phyloP scores from a whole-genome alignment of 1,284 basidiomycete species.

The Phlebopus sp. region DNA sequence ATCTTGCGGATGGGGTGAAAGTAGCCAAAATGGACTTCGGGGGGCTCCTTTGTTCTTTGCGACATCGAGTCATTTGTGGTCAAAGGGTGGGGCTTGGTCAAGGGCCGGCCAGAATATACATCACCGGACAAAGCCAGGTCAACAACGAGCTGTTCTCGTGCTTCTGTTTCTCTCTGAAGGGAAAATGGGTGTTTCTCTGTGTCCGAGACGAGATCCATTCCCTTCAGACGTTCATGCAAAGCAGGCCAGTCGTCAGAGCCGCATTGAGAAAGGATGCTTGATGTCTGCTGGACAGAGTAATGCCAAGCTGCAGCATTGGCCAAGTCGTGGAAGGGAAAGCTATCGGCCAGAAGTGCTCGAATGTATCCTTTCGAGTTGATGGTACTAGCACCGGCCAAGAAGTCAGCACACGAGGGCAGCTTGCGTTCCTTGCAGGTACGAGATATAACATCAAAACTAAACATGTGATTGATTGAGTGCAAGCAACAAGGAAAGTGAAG shows the following conservation, averaged over 20 bases:
- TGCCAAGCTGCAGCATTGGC: slow-evolving; percentile 50
- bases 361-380: slow-evolving; percentile 52
- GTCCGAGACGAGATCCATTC: slow-evolving; percentile 39
- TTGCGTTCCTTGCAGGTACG: slow-evolving; percentile 47
- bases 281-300: slow-evolving; percentile 43
- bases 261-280: slow-evolving; percentile 42
- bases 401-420: slow-evolving; percentile 47
- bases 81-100: slow-evolving; percentile 29
- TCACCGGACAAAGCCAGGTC: slow-evolving; percentile 61
- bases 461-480: slow-evolving; percentile 1
- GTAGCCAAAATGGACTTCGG: slow-evolving; percentile 58
- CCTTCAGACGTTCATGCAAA: slow-evolving; percentile 37
- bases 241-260: slow-evolving; percentile 34
- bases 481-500: slow-evolving; percentile 18
- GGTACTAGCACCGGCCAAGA: slow-evolving; percentile 47
- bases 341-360: slow-evolving; percentile 47
- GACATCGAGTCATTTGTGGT: slow-evolving; percentile 43
- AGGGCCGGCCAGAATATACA: slow-evolving; percentile 48
- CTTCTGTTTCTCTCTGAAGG: slow-evolving; percentile 47
- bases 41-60: slow-evolving; percentile 48
- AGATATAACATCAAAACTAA: slow-evolving; percentile 62
- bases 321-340: slow-evolving; percentile 42
- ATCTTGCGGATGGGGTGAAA: slow-evolving; percentile 46
- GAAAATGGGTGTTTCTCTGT: slow-evolving; percentile 38
- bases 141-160: slow-evolving; percentile 57